Percentiles rank a stretch among this genome's conserved stretches.
phyloP scores from a whole-genome alignment of 352 stramenopile genomes.

The Phytophthora aleatoria region DNA sequence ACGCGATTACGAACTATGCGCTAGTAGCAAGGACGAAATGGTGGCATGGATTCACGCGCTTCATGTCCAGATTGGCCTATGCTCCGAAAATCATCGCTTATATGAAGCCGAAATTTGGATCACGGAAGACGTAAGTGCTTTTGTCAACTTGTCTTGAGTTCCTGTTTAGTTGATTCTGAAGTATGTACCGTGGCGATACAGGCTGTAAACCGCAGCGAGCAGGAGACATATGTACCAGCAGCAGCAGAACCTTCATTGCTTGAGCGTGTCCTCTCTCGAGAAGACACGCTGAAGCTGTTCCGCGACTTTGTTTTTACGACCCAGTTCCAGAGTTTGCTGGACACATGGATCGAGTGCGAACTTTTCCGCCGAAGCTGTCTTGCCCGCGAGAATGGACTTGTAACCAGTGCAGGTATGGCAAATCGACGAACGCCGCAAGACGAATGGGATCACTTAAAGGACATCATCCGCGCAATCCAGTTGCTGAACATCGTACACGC shows the following conservation, averaged over 20 bases:
- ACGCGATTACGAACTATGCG: slow-evolving; percentile 78
- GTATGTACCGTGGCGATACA: slow-evolving; percentile 14
- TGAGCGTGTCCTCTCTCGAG: slow-evolving; percentile 67
- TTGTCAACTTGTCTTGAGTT: neutral
- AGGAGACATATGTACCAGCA: slow-evolving; percentile 47
- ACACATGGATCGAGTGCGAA: slow-evolving; percentile 88
- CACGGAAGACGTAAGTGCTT: slow-evolving; percentile 73
- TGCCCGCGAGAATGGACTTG: slow-evolving; percentile 56
- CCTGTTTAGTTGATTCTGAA: neutral
- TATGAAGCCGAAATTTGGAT: slow-evolving; percentile 87
- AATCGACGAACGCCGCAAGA: slow-evolving; percentile 57
- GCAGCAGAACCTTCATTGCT: slow-evolving; percentile 63
- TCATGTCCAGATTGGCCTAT: slow-evolving; percentile 81
- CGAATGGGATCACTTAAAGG: slow-evolving; percentile 81
- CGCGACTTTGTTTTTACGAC: slow-evolving; percentile 77
- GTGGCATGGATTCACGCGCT: slow-evolving; percentile 82
- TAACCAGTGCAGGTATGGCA: slow-evolving; percentile 33
- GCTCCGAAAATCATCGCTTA: slow-evolving; percentile 77
- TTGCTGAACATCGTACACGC: slow-evolving; percentile 58
- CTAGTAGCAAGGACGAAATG: slow-evolving; percentile 81
- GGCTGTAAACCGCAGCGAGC: slow-evolving; percentile 67
- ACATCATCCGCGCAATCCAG: slow-evolving; percentile 64
- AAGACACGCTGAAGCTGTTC: slow-evolving; percentile 83
- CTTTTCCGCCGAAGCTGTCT: slow-evolving; percentile 76
- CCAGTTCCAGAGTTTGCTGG: slow-evolving; percentile 63